phyloP scores from a whole-genome alignment of 345 rosid species.

The Sonneratia caseolaris region DNA sequence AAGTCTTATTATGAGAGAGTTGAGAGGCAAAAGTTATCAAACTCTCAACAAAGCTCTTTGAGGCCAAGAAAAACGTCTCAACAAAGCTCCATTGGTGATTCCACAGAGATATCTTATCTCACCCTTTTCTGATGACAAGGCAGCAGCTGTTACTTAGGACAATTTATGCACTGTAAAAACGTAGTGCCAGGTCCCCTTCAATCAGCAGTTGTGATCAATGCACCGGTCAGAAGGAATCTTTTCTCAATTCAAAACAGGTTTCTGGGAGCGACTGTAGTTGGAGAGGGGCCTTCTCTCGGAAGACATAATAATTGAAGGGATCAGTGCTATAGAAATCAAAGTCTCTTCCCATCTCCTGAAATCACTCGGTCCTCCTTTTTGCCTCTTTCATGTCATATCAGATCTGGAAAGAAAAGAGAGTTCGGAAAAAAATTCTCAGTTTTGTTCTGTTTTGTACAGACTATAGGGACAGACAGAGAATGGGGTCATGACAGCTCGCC shows the following conservation, averaged over 20 bases:
- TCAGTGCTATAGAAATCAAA: constrained; percentile 9
- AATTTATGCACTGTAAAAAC: not conserved
- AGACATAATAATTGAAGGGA: constrained; percentile 44
- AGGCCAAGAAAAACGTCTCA: too few species aligned
- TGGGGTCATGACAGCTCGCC: constrained; percentile 55
- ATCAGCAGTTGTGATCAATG: not conserved
- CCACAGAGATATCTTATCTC: not conserved
- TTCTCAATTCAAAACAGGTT: not conserved
- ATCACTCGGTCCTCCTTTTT: constrained; percentile 30
- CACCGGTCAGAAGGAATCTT: not conserved
- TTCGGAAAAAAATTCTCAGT: not conserved
- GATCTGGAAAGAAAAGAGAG: constrained; percentile 37
- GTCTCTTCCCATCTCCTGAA: constrained; percentile 23
- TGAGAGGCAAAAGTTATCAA: not conserved
- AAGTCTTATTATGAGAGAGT: not conserved
- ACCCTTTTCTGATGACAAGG: not conserved
- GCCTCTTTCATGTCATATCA: constrained; percentile 22
- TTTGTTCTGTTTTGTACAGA: constrained; percentile 11
- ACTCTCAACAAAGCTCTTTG: not conserved
- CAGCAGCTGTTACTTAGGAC: not conserved
- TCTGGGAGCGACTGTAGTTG: not conserved
- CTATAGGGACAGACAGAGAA: constrained; percentile 19
- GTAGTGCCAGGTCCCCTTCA: not conserved
- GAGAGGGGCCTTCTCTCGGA: constrained; percentile 6
- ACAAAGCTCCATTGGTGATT: not conserved